Evolutionary conservation across 2,329 filamentous ascomycete species (phyloP), one percentile per base, ranked within the genome.

Genomic region (Aspergillus vadensis): DNA sequence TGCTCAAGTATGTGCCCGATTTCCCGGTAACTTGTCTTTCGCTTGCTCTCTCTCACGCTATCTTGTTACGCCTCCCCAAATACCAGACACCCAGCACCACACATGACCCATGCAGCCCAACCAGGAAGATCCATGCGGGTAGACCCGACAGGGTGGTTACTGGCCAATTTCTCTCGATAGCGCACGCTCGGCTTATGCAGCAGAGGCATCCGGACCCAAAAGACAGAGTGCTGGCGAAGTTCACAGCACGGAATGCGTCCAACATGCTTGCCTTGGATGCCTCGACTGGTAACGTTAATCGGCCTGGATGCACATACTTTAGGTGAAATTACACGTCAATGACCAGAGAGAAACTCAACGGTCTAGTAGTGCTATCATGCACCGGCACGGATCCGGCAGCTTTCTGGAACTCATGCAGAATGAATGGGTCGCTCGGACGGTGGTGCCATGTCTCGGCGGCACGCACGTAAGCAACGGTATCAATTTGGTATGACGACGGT

Each of bases 61-160:
- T 32, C 50, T 38, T 38, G 27, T 38, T 43, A 43, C 19, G 19
- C 15, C 44, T 25, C 25, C 44, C 38, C 52, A 55, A 44, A 25
- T 55, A 30, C 38, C 32, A 25, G 23, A 44, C n/a, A 14, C 17
- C 10, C 36, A 43, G 8, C 32, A 43, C 38, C 30, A 43, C 52
- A 30, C 38, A 47, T 43, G 17, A 43, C 17, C 53, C 17, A 55
- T 55, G 53, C 53, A 55, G 43, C n/a, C 19, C 30, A 17, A 55
- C 53, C 43, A 49, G 41, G 50, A 23, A 25, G n/a, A 39, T 55
- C 36, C 41, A 60, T 60, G 55, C 55, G 54, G 57, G 57, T 55
- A 58, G 58, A 65, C 59, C 65, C 65, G 63, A 67, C 59, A 65
- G 47, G 62, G 49, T 63, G 63, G 65, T 62, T 55, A 60, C 60